Base-by-base conservation (phyloP, 805 yeast genomes). In the Starmerella sirachaensis region DNA sequence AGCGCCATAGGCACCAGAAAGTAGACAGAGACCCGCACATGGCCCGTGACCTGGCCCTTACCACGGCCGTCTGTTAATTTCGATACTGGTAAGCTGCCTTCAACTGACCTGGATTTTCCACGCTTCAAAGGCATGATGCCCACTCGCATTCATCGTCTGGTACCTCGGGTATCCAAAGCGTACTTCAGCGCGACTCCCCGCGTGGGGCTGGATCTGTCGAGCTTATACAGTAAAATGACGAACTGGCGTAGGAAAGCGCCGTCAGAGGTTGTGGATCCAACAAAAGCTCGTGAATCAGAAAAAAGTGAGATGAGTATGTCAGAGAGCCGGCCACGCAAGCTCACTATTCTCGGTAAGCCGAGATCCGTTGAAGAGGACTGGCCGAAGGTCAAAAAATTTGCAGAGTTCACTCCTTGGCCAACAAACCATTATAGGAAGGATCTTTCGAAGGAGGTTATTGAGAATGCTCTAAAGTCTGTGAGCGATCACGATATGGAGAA, bases 381-480 rank as follows among this genome's bases (percentile, higher is more conserved):
- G 50, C 38, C 33, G 6, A 22, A 18, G n/a, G 46, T 49, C 9
- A 17, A 36, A 16, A 24, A 30, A 18, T 37, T 26, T 13, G 50
- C 51, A 8, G 49, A 43, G 38, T 51, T 58, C 36, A 33, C 41
- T n/a, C 50, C 60, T 7, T 58, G 54, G 54, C 61, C 62, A 18
- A 45, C 54, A 5, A 46, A 40, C 26, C 44, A 37, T 20, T 40
- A 46, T 37, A 33, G 42, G 11, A 40, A 51, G 8, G 48, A 43
- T 23, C 37, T 56, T 22, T 40, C 50, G 1, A 35, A 28, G 5
- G 37, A 28, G 12, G 28, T 39, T 23, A 43, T 52, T 18, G 41
- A 34, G 12, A 30, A 21, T 2, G 46, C 48, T 6, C 35, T 51
- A 6, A 25, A 26, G 2, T 14, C 16, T 2, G 24, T 40, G 5